Evolutionary conservation across 1,139 yeast species (phyloP).

Genomic region (Saccharomyces pastorianus): DNA sequence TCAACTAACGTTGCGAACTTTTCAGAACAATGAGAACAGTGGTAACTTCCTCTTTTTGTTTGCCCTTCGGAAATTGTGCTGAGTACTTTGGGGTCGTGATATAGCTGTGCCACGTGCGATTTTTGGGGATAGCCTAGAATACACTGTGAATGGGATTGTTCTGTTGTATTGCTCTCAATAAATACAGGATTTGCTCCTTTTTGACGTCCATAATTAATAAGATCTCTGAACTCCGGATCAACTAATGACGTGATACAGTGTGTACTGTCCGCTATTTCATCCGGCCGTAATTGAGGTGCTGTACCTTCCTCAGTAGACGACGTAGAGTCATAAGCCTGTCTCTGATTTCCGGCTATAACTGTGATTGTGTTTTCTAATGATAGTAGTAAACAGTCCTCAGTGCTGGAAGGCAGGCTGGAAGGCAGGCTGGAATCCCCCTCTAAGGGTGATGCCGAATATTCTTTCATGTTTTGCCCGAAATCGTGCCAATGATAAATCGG

Average conservation of each 20-base stretch:
- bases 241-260: neutral
- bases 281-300: neutral
- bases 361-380: neutral
- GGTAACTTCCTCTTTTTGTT: slow-evolving; percentile 41
- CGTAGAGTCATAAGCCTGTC: neutral
- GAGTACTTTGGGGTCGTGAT: slow-evolving; percentile 10
- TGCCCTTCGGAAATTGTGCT: slow-evolving; percentile 26
- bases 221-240: neutral
- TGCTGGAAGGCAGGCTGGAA: neutral
- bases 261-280: neutral
- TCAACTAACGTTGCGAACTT: slow-evolving; percentile 36
- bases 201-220: neutral
- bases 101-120: neutral
- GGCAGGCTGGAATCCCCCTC: neutral
- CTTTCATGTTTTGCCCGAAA: neutral
- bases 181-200: neutral
- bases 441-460: neutral
- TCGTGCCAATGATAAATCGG: neutral
- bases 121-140: neutral
- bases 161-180: neutral
- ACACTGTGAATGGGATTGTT: neutral
- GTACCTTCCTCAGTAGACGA: neutral
- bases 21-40: slow-evolving; percentile 45
- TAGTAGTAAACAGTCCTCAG: neutral
- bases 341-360: neutral